These are phyloP conservation scores for Rhododendron griersonianum DNA, from an alignment of 148 eudicot genomes.

Conservation along the genomic window DNA sequence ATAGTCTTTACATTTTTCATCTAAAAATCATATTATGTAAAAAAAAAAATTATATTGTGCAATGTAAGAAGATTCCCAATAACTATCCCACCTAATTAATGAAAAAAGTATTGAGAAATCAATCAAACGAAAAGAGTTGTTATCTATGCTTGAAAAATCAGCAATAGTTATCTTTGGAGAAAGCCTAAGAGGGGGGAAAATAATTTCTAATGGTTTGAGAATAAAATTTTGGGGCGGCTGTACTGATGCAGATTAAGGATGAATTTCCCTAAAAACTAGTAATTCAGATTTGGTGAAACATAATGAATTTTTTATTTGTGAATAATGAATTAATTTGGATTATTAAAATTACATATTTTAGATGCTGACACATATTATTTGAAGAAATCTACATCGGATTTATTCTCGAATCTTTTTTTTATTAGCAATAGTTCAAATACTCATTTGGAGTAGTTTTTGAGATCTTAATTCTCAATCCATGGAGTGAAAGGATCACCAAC, in stretches of 20 bases:
- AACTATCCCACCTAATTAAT: not conserved
- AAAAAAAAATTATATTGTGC: no score
- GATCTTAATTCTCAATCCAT: not conserved
- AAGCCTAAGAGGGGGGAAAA: no score
- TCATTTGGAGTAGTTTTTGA: not conserved
- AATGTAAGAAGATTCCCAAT: not conserved
- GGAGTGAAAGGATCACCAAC: not conserved
- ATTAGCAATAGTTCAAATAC: not conserved
- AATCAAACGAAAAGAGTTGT: no score
- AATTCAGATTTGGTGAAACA: not conserved
- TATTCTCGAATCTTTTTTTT: not conserved
- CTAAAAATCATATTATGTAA: not conserved
- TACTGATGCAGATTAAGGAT: not conserved
- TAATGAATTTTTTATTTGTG: not conserved
- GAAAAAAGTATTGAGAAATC: not conserved
- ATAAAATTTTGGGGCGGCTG: not conserved
- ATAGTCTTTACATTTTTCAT: not conserved
- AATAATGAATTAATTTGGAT: not conserved
- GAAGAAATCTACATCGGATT: no score
- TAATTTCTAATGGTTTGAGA: no score
- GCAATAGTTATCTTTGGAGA: no score
- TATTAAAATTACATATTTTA: not conserved
- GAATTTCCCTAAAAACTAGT: not conserved
- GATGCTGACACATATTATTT: not conserved
- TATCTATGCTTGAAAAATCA: not conserved